Evolutionary conservation across 805 yeast species (phyloP), one percentile per base, ranked within the genome.

Genomic region (Lipomyces japonicus): DNA sequence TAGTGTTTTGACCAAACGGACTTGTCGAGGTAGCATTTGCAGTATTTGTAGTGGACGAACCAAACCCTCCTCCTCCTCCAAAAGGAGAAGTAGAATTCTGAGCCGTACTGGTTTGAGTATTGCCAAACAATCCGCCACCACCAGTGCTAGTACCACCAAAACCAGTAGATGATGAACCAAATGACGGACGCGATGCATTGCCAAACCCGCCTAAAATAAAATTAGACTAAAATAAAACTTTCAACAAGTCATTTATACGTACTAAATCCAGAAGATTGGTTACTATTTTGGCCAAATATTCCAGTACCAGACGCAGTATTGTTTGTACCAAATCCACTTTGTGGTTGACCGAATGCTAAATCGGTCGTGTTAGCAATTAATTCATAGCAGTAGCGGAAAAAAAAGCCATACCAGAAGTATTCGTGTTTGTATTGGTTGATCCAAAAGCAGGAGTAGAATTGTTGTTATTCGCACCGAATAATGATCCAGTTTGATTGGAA

Each of bases 271-370:
- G 57, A 41, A 5, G 54, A 24, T 22, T 53, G 57, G n/a, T 47
- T 48, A 44, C 67, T 68, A 21, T 65, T 56, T 14, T 14, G 59
- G 30, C 79, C 80, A 67, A 77, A 72, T 18, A 71, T 59, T 1
- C 71, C 51, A 42, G 56, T 50, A 19, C 47, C 44, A n/a, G n/a
- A n/a, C n/a, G n/a, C n/a, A 9, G 55, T 42, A 6, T 35, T 41
- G 41, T 10, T 44, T 6, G 44, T 18, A 19, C 47, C 47, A 30
- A 35, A 45, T 38, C 45, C 49, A n/a, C 39, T 18, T 14, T 44
- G 6, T 12, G 7, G 10, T 16, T 45, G 49, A 23, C 49, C 49
- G 30, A 45, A 45, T 10, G 49, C 49, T 45, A 23, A 16, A 21
- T n/a, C 3, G 23, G 18, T 32, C 16, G 10, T 14, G 18, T 21